phyloP scores from a whole-genome alignment of 345 rosid species.

The Corchorus olitorius region DNA sequence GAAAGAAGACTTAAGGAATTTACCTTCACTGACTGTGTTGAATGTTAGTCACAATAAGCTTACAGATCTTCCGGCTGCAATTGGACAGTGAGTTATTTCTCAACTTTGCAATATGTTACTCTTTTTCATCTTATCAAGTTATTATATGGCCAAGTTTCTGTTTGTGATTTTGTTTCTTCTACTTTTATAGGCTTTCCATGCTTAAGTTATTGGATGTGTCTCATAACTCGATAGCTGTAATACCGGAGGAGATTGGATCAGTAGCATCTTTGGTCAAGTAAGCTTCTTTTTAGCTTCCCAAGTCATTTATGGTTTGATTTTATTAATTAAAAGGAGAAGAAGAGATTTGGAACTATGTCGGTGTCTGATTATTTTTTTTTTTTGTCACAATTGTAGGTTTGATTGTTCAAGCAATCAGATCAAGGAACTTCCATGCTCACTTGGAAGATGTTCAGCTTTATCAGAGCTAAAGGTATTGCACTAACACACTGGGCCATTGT shows the following conservation, averaged over 20 bases:
- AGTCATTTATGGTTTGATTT: background rate
- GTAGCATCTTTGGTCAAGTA: slow-evolving; percentile 89
- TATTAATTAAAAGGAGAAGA: background rate
- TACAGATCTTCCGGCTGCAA: slow-evolving; percentile 65
- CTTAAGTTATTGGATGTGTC: slow-evolving; percentile 88
- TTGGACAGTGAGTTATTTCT: slow-evolving; percentile 72
- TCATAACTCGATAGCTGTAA: slow-evolving; percentile 51
- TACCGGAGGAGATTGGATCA: slow-evolving; percentile 86
- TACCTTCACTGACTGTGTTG: slow-evolving; percentile 61
- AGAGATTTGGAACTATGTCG: background rate
- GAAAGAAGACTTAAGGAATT: slow-evolving; percentile 74
- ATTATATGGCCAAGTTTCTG: background rate
- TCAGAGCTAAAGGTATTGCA: slow-evolving; percentile 79
- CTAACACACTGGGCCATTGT: background rate
- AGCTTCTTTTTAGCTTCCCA: slow-evolving; percentile 25
- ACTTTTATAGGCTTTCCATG: slow-evolving; percentile 63
- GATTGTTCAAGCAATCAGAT: slow-evolving; percentile 86
- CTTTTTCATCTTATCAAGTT: background rate
- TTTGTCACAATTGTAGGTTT: slow-evolving; percentile 52
- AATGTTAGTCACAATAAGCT: slow-evolving; percentile 87
- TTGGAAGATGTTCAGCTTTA: slow-evolving; percentile 74
- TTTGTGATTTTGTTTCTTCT: background rate
- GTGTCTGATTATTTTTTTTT: slow-evolving; percentile 22
- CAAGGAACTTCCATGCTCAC: slow-evolving; percentile 71
- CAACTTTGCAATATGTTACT: background rate